Evolutionary conservation across 768 basidiomycete species (phyloP), one percentile per base, ranked within the genome.

Genomic region (Phlebiopsis flavidoalba): DNA sequence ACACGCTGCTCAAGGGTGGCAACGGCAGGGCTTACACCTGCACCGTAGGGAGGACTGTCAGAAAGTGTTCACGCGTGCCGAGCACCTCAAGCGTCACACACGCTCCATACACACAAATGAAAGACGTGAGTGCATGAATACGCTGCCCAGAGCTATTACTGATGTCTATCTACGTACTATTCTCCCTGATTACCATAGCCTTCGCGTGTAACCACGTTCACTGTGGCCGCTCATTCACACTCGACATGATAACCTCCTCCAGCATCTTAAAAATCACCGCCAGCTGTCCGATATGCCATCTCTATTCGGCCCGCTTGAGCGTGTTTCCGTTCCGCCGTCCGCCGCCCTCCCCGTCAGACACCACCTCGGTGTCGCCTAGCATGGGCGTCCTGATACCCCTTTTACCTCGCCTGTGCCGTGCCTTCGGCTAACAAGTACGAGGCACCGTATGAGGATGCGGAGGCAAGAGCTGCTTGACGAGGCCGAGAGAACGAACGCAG

Each of bases 31-130:
- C 80, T 22, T 89, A 85, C 70, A 77, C 82, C 62, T 93, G 91
- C 71, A 76, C 77, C 24, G 88, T 89, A n/a, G n/a, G 0, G 75
- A 81, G 0, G 89, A 83, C 1, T 94, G 91, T 65, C 86, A 85
- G 19, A 91, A 92, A 74, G 86, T 88, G 60, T 94, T 94, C 66
- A 83, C 85, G 52, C 78, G 92, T 1, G 83, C 86, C 3, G 91
- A 93, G 66, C 92, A 93, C 72, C 74, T 94, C 58, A 93, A 93
- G 75, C 75, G 92, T 26, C 92, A 93, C 74, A 80, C 93, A 17
- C 74, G 89, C 60, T 86, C 86, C 59, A 89, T 93, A 56, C 91
- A 93, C 73, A 92, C 91, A 0, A 77, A 89, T 65, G 90, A 92
- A 67, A 91, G 89, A 78, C 91, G 91, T 93, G 66, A 74, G 91